Conservation (phyloP, 1,139 yeast species). For the Waltiozyma sp. region DNA sequence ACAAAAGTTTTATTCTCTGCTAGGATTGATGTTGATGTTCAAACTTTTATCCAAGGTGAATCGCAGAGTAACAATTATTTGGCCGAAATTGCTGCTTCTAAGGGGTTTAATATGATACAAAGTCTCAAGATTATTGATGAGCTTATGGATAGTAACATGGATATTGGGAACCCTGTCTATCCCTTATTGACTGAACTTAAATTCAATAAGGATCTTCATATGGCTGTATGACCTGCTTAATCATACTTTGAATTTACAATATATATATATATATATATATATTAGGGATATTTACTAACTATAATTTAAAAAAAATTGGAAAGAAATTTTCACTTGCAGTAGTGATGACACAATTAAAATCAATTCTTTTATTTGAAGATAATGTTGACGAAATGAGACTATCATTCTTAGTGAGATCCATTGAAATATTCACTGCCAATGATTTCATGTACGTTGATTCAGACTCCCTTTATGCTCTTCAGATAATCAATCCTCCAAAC, state of each 20-base stretch:
- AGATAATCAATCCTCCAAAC: constrained; percentile 4
- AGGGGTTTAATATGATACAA: not conserved
- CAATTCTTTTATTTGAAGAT: constrained; percentile 2
- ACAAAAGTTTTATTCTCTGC: not conserved
- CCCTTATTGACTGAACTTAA: constrained; percentile 4
- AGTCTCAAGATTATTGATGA: constrained; percentile 2
- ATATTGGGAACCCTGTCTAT: not conserved
- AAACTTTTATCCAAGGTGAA: constrained; percentile 1
- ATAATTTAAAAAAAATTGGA: not conserved
- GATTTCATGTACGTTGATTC: constrained; percentile 10
- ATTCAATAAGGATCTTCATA: constrained; percentile 1
- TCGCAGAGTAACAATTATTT: constrained; percentile 1
- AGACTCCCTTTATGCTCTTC: constrained; percentile 8
- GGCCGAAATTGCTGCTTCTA: not conserved
- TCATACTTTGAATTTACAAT: not conserved
- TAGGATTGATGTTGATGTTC: constrained; percentile 2
- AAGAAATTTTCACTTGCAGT: constrained; percentile 3
- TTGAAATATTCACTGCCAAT: not conserved
- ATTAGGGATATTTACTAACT: constrained; percentile 1
- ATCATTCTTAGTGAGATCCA: constrained; percentile 1
- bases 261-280: too few species aligned
- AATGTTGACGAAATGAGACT: not conserved
- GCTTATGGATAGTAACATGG: not conserved
- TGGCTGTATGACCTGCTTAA: constrained; percentile 3
- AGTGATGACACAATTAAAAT: constrained; percentile 1